These are phyloP conservation scores for Plantago major DNA, from an alignment of 257 asterid species.

Conservation along the genomic window DNA sequence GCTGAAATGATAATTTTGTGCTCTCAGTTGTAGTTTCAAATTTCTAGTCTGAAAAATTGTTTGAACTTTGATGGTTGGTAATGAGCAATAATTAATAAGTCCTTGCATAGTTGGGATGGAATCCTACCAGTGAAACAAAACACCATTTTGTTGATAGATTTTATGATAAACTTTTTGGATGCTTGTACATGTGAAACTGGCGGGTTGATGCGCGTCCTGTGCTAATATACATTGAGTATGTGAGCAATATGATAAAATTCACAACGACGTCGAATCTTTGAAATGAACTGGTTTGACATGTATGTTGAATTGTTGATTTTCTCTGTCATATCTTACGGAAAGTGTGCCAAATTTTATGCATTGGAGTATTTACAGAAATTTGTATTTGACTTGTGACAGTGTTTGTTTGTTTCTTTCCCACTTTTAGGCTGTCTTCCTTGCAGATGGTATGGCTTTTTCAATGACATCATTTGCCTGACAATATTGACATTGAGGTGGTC, in stretches of 20 bases:
- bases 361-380: constrained; percentile 1
- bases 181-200: not conserved
- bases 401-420: not conserved
- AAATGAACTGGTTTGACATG: no score
- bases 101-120: not conserved
- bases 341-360: not conserved
- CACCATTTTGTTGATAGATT: no score
- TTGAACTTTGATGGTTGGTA: not conserved
- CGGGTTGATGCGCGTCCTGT: not conserved
- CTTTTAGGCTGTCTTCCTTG: not conserved
- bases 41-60: not conserved
- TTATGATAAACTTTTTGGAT: not conserved
- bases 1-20: not conserved
- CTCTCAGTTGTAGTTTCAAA: not conserved
- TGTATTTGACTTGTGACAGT: not conserved
- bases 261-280: not conserved
- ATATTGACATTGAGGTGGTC: constrained; percentile 40
- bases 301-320: no score
- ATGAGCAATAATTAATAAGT: not conserved
- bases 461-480: constrained; percentile 21
- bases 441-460: constrained; percentile 8
- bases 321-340: not conserved
- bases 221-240: not conserved
- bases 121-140: not conserved
- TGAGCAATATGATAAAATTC: not conserved